Conservation (phyloP, 2,329 filamentous ascomycete species). For the Aphanoascus verrucosus region DNA sequence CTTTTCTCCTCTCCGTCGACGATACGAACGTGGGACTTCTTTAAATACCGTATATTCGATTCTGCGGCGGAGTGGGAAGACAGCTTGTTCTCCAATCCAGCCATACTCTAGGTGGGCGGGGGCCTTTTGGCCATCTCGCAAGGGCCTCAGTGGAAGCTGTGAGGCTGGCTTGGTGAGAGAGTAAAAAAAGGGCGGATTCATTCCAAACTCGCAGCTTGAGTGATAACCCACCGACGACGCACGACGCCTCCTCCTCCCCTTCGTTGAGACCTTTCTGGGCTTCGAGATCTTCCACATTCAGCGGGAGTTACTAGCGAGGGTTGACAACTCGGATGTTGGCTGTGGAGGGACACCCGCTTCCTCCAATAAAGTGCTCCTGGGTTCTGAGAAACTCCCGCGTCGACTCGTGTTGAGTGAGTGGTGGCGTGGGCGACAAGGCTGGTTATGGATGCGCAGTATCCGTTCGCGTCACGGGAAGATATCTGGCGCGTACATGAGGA, state of each 20-base stretch:
- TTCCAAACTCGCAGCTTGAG: neutral
- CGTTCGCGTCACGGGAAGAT: slow-evolving; percentile 54
- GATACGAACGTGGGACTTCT: neutral
- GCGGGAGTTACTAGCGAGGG: neutral
- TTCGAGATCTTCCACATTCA: neutral
- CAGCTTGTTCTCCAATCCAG: neutral
- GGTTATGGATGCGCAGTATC: slow-evolving; percentile 53
- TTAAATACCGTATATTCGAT: neutral
- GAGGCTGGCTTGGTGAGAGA: slow-evolving; percentile 25
- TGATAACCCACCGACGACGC: neutral
- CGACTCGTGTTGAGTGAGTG: neutral
- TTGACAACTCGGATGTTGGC: neutral
- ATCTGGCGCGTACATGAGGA: slow-evolving; percentile 55
- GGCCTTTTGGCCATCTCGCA: slow-evolving; percentile 30
- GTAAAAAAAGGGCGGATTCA: slow-evolving; percentile 6
- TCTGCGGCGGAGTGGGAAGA: neutral
- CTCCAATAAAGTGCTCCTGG: neutral
- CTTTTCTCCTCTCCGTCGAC: neutral
- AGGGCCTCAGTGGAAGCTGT: slow-evolving; percentile 23
- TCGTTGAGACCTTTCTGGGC: no score
- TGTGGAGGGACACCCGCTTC: neutral
- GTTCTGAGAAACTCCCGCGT: neutral
- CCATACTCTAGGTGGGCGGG: slow-evolving; percentile 24
- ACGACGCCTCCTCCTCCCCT: no score
- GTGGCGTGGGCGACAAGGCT: slow-evolving; percentile 7